Base-by-base conservation (phyloP, 129 eudicot species). In the Flaveria ramosissima region DNA sequence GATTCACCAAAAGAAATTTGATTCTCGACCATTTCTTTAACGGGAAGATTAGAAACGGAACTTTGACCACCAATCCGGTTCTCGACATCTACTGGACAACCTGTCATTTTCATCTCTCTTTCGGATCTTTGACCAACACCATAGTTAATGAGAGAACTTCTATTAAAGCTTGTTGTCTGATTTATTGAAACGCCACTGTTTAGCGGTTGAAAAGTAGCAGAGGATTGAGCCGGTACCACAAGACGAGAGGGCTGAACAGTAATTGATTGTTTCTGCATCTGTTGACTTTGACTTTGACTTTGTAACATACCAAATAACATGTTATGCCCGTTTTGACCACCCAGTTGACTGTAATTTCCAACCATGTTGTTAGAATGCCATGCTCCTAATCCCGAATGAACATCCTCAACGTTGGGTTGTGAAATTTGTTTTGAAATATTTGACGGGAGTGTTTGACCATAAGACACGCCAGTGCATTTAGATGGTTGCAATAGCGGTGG, bases 181-280 rank as follows among this genome's bases (percentile, higher is more conserved):
- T 84, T 80, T 56, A 55, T 80, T 32, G 78, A 80, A 77, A 52
- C 79, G 43, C 88, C 85, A 68, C 76, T 73, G 17, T 78, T 85
- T 63, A 78, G 86, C 23, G 68, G 83, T 24, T 87, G 89, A 75
- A 76, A 85, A 72, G 65, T 80, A 61, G 72, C 75, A 3, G 76
- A 71, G 26, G 85, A 55, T 64, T 81, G 89, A 65, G 88, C 65
- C 13, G 96, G 93, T 45, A 86, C 82, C 53, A 90, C 96, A 42
- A 90, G 78, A 74, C 93, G 82, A 81, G 96, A 90, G 19, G 96
- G 96, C 68, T 88, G 90, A 77, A 90, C 96, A 26, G 81, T 87
- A 32, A 88, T 88, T 3, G 89, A 71, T 53, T 80, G 87, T 70
- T 78, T 76, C 53, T 85, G 86, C 56, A 79, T 80, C 75, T 80